Evolutionary conservation across 371 early-diverging fungal species (phyloP).

Genomic region (Apophysomyces elegans): DNA sequence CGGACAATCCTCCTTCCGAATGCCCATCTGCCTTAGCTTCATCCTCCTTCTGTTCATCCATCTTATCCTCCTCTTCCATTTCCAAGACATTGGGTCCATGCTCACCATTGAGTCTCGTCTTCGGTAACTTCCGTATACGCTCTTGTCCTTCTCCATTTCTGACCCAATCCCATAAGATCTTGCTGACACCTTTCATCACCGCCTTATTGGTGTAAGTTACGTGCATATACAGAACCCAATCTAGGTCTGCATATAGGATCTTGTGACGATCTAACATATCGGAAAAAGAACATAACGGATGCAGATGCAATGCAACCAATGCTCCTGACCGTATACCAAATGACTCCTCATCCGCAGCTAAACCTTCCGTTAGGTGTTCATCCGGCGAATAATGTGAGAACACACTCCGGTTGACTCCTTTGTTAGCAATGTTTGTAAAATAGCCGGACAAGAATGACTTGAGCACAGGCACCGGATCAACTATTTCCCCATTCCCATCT

Average conservation of each 20-base stretch:
- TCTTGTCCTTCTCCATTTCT: constrained; percentile 41
- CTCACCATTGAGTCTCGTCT: constrained; percentile 45
- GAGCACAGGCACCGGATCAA: constrained; percentile 63
- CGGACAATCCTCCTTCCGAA: constrained; percentile 10
- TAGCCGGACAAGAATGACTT: constrained; percentile 75
- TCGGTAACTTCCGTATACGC: constrained; percentile 39
- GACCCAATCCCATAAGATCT: constrained; percentile 61
- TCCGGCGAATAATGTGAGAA: constrained; percentile 79
- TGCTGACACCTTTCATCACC: constrained; percentile 69
- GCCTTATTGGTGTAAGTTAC: constrained; percentile 70
- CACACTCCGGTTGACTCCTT: constrained; percentile 62
- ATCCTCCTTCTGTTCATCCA: constrained; percentile 17
- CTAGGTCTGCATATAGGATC: constrained; percentile 52
- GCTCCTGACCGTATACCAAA: constrained; percentile 29
- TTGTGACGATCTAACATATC: constrained; percentile 50
- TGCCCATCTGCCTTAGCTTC: constrained; percentile 5
- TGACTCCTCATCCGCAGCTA: constrained; percentile 20
- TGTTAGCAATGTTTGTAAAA: constrained; percentile 78
- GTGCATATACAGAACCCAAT: constrained; percentile 83
- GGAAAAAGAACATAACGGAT: constrained; percentile 66
- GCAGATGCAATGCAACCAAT: constrained; percentile 68
- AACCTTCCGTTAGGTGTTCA: constrained; percentile 33
- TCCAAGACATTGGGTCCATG: constrained; percentile 38
- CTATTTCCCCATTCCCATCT: constrained; percentile 22
- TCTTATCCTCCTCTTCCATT: constrained; percentile 30